A percentile compares a stretch with the other conserved stretches of the same genome.
Conservation (phyloP, 495 filamentous ascomycete species). For the Neurospora sp. region DNA sequence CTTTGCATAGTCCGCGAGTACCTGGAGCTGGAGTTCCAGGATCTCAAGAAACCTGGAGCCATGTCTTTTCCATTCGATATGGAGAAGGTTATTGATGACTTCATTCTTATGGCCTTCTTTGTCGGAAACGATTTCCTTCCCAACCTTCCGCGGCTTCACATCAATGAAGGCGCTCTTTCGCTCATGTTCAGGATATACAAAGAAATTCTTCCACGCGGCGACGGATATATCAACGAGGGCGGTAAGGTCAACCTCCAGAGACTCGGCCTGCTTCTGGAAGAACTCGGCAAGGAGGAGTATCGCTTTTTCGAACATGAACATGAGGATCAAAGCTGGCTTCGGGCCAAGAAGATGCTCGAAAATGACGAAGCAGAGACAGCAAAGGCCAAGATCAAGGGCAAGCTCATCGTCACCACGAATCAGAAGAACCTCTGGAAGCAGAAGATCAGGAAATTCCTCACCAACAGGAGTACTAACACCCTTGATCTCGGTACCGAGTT, state of each 20-base stretch:
- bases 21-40: conserved; percentile 92
- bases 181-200: conserved; percentile 98
- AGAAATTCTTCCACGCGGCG: conserved; percentile 70
- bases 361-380: conserved; percentile 40
- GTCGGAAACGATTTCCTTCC: conserved; percentile 99
- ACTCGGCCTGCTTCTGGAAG: conserved; percentile 67
- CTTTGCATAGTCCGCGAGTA: conserved; percentile 96
- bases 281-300: conserved; percentile 71
- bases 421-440: conserved; percentile 75
- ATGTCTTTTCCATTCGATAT: conserved; percentile 79
- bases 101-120: conserved; percentile 99
- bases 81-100: conserved; percentile 96
- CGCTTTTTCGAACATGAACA: conserved; percentile 85
- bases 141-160: conserved; percentile 91
- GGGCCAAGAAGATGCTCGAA: conserved; percentile 59
- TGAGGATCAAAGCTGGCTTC: conserved; percentile 84
- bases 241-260: conserved; percentile 82
- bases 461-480: conserved; percentile 39
- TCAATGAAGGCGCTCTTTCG: conserved; percentile 93
- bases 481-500: conserved; percentile 67
- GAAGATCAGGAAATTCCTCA: conserved; percentile 68
- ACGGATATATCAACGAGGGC: conserved; percentile 93
- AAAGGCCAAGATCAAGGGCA: conserved; percentile 45
- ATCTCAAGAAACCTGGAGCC: conserved; percentile 65
- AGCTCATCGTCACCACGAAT: conserved; percentile 62